Evolutionary conservation across 164 flowering plant species (phyloP).

Genomic region (Stephania yunnanensis): DNA sequence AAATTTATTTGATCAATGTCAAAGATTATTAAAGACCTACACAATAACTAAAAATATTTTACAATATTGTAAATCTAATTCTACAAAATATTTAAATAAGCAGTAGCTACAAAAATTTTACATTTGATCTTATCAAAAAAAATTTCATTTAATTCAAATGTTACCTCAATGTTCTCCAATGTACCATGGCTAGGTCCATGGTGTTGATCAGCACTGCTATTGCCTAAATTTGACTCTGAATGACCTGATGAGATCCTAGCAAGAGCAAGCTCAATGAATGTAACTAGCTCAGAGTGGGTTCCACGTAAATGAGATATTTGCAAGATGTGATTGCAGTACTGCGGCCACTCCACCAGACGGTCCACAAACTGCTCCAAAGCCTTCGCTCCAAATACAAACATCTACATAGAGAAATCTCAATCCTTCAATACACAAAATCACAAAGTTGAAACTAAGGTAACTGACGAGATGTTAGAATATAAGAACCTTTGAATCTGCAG

Average conservation of each 20-base stretch:
- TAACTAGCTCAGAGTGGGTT: constrained; percentile 74
- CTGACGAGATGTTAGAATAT: background rate
- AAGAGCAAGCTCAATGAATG: constrained; percentile 79
- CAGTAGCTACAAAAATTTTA: background rate
- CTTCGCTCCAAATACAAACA: constrained; percentile 85
- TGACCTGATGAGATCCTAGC: constrained; percentile 67
- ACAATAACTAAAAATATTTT: too few species aligned
- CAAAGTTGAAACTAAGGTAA: background rate
- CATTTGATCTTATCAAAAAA: background rate
- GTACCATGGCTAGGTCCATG: constrained; percentile 27
- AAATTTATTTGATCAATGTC: background rate
- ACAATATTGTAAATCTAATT: background rate
- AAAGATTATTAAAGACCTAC: background rate
- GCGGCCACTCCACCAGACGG: constrained; percentile 97
- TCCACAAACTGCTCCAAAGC: constrained; percentile 95
- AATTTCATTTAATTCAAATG: background rate
- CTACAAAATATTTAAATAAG: background rate
- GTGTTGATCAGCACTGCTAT: constrained; percentile 38
- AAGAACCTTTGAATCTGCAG: constrained; percentile 79
- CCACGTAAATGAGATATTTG: constrained; percentile 94
- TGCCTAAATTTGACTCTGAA: constrained; percentile 46
- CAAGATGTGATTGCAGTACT: constrained; percentile 92
- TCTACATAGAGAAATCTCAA: constrained; percentile 33
- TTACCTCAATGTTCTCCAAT: constrained; percentile 33
- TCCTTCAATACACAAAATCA: constrained; percentile 7